phyloP scores from a whole-genome alignment of 2,329 filamentous ascomycete species.

The Penicillium sp. region DNA sequence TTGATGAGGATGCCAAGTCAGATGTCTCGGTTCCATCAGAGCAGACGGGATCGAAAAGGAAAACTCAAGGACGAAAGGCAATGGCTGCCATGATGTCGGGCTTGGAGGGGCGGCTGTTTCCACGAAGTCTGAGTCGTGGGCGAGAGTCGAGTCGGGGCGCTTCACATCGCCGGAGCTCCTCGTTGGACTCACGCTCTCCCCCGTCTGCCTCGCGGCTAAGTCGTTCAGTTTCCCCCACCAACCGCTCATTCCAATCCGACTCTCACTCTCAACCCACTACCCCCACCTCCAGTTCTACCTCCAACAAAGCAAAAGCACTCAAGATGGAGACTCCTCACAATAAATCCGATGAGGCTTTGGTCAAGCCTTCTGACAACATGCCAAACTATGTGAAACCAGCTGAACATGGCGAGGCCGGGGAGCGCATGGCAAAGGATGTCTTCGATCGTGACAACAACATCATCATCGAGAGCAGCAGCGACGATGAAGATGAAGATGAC shows the following conservation, averaged over 20 bases:
- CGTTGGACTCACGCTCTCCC: conserved; percentile 39
- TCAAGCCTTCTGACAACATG: conserved; percentile 64
- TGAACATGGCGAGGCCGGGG: conserved; percentile 33
- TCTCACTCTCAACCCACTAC: background rate
- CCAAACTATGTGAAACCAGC: conserved; percentile 62
- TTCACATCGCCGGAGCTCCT: conserved; percentile 40
- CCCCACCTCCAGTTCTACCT: conserved; percentile 15
- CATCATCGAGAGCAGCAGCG: conserved; percentile 68
- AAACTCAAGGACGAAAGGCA: conserved; percentile 36
- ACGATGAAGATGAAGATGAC: conserved; percentile 47
- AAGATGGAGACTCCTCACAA: conserved; percentile 72
- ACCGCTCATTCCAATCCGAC: conserved; percentile 34
- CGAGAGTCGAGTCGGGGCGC: conserved; percentile 42
- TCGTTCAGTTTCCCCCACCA: conserved; percentile 41
- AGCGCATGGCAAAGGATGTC: conserved; percentile 69
- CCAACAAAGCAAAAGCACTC: conserved; percentile 63
- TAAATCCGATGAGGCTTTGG: conserved; percentile 69
- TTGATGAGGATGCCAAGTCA: conserved; percentile 14
- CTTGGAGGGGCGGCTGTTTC: conserved; percentile 36
- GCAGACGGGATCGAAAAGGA: conserved; percentile 12
- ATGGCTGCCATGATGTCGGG: conserved; percentile 52
- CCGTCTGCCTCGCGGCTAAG: conserved; percentile 23
- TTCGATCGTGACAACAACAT: conserved; percentile 65
- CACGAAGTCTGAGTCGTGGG: conserved; percentile 39
- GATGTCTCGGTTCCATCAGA: conserved; percentile 12